Evolutionary conservation across 1,284 basidiomycete species (phyloP).

Genomic region (Trichosporon inkin): DNA sequence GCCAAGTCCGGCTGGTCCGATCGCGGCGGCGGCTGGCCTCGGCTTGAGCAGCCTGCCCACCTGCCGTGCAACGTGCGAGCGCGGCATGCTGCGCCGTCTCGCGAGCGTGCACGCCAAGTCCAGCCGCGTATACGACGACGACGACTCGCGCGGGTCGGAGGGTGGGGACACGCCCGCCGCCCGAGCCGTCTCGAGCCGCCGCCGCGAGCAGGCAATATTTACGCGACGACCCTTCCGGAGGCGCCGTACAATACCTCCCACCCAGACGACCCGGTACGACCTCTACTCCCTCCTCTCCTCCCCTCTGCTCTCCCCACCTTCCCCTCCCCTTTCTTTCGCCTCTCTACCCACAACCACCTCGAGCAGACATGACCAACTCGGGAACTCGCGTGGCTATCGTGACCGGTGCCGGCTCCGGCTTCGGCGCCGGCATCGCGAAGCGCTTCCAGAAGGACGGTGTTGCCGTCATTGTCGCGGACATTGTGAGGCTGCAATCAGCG

Average conservation of each 20-base stretch:
- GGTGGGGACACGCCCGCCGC: no score
- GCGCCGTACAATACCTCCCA: no score
- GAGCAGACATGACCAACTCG: not conserved
- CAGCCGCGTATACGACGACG: no score
- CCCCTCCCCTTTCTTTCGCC: not conserved
- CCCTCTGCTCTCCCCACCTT: no score
- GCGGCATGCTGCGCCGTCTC: no score
- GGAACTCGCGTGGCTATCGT: conserved; percentile 19
- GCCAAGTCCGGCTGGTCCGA: conserved; percentile 4
- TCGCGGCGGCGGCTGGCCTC: conserved; percentile 1
- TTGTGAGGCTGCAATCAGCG: conserved; percentile 8
- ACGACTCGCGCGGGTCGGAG: no score
- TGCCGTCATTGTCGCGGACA: conserved; percentile 17
- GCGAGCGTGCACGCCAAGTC: no score
- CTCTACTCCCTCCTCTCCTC: no score
- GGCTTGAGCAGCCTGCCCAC: not conserved
- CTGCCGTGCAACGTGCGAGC: not conserved
- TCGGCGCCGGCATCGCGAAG: conserved; percentile 19
- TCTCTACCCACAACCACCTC: not conserved
- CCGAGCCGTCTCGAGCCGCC: no score
- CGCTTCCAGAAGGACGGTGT: conserved; percentile 16
- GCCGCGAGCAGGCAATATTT: no score
- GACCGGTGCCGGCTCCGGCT: conserved; percentile 20
- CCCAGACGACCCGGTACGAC: no score
- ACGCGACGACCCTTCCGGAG: no score